Evolutionary conservation across 2,329 filamentous ascomycete genomes (phyloP), one percentile per base, ranked within the genome.

Genomic region (Lecanicillium sp.): DNA sequence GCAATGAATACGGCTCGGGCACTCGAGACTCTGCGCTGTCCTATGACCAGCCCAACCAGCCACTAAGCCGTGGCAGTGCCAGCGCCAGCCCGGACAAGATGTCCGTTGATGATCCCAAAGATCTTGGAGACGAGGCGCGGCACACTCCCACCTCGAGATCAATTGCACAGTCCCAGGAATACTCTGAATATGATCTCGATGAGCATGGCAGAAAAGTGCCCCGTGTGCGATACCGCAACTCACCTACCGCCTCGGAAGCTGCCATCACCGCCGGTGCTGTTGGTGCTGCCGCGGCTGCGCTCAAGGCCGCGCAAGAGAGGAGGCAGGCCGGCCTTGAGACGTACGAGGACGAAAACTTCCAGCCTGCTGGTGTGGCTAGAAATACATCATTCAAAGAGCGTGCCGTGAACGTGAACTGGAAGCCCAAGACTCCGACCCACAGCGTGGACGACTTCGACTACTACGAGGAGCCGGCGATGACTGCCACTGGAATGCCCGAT

Each of bases 401-500:
- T 26, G 78, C 80, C 2, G 69, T 77, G 60, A n/a, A n/a, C 2
- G 69, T 77, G 38, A 76, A 74, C 7, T 74, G 73, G 49, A 70
- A 73, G 39, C 77, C 76, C 21, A 71, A 73, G 51, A 78, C 77
- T 24, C 78, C 78, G 2, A 71, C 76, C 5, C 78, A 81, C 53
- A 83, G 79, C 56, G 65, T 80, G 14, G 79, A 83, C 54, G 70
- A 73, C 29, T 67, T 79, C n/a, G 73, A 74, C 14, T 74, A 72
- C 32, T 70, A 78, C 17, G 29, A 36, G 2, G 21, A 35, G 23
- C 70, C 73, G 1, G 75, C 78, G 56, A 72, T 94, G 73, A 77
- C 77, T 33, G 79, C 84, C 36, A 89, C 76, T 61, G 84, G 83
- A 39, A 63, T 90, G 51, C 88, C 88, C 3, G 76, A 84, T 54